A percentile compares a stretch with the other conserved stretches of the same genome.
phyloP scores from a whole-genome alignment of 345 rosid species.

The Excoecaria cochinchinensis region DNA sequence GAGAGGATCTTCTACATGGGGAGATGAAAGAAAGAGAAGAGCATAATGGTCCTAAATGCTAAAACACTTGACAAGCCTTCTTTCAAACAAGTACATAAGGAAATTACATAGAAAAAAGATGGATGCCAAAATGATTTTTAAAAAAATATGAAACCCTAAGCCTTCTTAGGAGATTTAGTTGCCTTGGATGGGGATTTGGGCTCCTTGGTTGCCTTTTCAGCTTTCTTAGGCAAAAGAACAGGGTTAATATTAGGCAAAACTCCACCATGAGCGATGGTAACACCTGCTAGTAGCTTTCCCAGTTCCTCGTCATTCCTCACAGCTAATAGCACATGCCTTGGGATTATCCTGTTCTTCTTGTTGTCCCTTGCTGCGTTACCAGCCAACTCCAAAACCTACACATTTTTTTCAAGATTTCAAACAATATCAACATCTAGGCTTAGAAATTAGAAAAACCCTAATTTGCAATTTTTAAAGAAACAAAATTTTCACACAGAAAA shows the following conservation, averaged over 20 bases:
- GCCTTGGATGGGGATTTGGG: slow-evolving; percentile 41
- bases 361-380: slow-evolving; percentile 47
- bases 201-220: slow-evolving; percentile 34
- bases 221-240: slow-evolving; percentile 39
- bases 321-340: slow-evolving; percentile 39
- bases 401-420: background rate
- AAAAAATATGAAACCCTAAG: slow-evolving; percentile 8
- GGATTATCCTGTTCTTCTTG: slow-evolving; percentile 45
- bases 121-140: background rate
- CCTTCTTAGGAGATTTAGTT: slow-evolving; percentile 41
- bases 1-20: background rate
- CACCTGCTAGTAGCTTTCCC: slow-evolving; percentile 43
- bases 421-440: background rate
- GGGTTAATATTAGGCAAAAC: slow-evolving; percentile 45
- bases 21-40: background rate
- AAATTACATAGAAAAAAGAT: background rate
- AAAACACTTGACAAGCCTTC: background rate
- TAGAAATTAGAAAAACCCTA: background rate
- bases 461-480: background rate
- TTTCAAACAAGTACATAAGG: background rate
- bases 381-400: slow-evolving; percentile 40
- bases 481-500: background rate
- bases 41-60: background rate
- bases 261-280: slow-evolving; percentile 46
- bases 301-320: slow-evolving; percentile 46